A percentile compares a stretch with the other conserved stretches of the same genome.
These are phyloP conservation scores for Claviceps fusiformis DNA, from an alignment of 2,329 filamentous ascomycete species.

Conservation along the genomic window DNA sequence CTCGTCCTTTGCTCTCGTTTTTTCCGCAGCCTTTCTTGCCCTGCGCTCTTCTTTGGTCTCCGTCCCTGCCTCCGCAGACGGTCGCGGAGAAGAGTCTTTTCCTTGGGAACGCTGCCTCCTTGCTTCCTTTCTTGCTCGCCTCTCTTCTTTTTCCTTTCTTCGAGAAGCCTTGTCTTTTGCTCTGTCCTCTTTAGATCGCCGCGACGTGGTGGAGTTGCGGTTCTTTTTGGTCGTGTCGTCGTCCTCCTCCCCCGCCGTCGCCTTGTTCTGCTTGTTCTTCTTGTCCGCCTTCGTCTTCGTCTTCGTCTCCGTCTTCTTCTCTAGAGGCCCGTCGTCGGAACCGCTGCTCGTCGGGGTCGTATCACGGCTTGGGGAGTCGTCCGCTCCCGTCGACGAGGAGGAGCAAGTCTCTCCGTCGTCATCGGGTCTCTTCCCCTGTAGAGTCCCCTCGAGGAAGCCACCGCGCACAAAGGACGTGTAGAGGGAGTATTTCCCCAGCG, in stretches of 20 bases:
- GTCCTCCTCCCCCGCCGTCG: background rate
- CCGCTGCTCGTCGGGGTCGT: conserved; percentile 9
- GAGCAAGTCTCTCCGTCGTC: conserved; percentile 1
- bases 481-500: conserved; percentile 46
- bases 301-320: conserved; percentile 7
- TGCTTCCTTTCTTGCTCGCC: conserved; percentile 5
- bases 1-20: conserved; percentile 16
- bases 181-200: background rate
- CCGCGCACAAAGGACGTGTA: conserved; percentile 81
- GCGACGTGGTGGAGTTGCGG: background rate
- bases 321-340: conserved; percentile 14
- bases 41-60: conserved; percentile 30
- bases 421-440: conserved; percentile 21
- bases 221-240: background rate
- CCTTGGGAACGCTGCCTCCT: conserved; percentile 12
- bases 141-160: conserved; percentile 1
- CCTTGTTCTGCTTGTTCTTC: background rate
- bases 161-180: background rate
- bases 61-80: conserved; percentile 13
- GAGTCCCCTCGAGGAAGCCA: conserved; percentile 60
- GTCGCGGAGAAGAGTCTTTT: background rate
- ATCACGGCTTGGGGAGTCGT: conserved; percentile 17
- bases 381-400: conserved; percentile 6
- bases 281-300: conserved; percentile 7
- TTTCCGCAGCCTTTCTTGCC: conserved; percentile 20